Evolutionary conservation across 2,329 filamentous ascomycete species (phyloP), one percentile per base, ranked within the genome.

Genomic region (Aureobasidium subglaciale): DNA sequence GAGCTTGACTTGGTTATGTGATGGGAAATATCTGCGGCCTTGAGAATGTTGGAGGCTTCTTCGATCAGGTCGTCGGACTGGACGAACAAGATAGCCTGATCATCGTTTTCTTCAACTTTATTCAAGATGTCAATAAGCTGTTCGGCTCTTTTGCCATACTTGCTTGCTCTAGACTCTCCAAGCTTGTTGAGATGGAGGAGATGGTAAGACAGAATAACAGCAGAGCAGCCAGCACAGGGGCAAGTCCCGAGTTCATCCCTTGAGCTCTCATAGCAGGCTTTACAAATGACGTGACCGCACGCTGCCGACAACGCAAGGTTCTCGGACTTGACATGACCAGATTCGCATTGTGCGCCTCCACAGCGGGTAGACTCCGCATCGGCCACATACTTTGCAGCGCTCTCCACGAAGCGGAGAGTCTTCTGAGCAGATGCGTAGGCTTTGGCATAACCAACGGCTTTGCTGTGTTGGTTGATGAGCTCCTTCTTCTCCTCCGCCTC

Each of bases 31-130:
- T 49, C 24, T 2, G 67, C 64, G 3, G 65, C 64, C 1, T 60
- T 20, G 2, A 78, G 63, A 0, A 74, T 70, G 0, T 63, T 20
- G 5, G 62, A 56, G 2, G 74, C 64, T 48, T 70, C 67, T 2
- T 69, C 57, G 49, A 78, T 70, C 29, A 81, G 66, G 11, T 75
- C 70, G 0, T 65, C 62, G 41, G 73, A 79, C 56, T 83, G 81
- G 1, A 81, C 72, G 62, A 84, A 84, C 1, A 84, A 59, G 7
- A 84, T 66, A 0, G 76, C 75, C 58, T 78, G 74, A n/a, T 84
- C 79, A 1, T 70, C 63, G 0, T 63, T 35, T 0, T 67, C 10
- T 22, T 59, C 68, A 29, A 78, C 67, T 0, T 61, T 42, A 7
- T 69, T 58, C 22, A 83, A 67, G 3, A 82, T 64, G 0, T 70